Evolutionary conservation across 129 eudicot genomes (phyloP).

Genomic region (Tagetes patula): DNA sequence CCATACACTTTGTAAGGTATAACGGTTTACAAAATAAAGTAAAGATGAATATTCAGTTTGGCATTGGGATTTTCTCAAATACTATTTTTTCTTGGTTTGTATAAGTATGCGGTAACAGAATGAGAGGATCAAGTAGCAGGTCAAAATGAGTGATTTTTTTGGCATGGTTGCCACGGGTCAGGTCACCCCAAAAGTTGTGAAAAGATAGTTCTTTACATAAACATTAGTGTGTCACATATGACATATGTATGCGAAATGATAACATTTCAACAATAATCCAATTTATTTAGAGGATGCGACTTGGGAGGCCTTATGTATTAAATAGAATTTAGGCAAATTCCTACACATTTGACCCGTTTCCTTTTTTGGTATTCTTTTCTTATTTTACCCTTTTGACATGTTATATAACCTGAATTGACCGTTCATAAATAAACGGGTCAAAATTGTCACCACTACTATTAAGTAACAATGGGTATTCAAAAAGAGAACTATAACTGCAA

Average conservation of each 20-base stretch:
- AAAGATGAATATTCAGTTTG: neutral
- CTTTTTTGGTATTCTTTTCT: neutral
- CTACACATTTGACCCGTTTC: neutral
- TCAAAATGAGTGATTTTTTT: neutral
- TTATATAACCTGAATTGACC: neutral
- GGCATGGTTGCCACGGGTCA: neutral
- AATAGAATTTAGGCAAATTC: neutral
- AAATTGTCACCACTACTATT: neutral
- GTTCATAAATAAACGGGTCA: neutral
- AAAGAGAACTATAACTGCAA: neutral
- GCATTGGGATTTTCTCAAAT: neutral
- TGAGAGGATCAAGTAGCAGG: neutral
- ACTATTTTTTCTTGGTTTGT: neutral
- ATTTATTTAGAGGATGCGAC: neutral
- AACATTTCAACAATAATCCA: neutral
- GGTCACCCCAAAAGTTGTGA: neutral
- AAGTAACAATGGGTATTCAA: neutral
- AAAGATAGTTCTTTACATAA: neutral
- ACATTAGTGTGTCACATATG: neutral
- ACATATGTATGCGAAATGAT: neutral
- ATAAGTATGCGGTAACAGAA: neutral
- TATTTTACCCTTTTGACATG: neutral
- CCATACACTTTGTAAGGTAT: slow-evolving; percentile 8
- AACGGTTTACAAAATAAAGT: neutral
- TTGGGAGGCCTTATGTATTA: neutral